Evolutionary conservation across 305 asterid genomes (phyloP).

Genomic region (Ilex paraguariensis): DNA sequence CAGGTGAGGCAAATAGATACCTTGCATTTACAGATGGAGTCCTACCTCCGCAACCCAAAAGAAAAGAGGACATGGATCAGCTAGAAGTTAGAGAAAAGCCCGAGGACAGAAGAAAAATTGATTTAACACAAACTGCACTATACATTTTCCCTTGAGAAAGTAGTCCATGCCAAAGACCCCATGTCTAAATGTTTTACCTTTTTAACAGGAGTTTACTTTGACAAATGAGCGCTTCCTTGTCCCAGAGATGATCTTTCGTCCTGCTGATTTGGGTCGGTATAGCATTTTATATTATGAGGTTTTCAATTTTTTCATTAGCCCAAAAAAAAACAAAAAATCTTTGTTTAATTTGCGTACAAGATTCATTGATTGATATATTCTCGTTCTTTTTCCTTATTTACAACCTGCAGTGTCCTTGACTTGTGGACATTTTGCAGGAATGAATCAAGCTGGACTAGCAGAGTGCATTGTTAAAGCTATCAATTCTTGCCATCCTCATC

Average conservation of each 20-base stretch:
- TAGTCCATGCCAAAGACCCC: too few relatives aligned
- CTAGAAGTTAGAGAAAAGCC: too few relatives aligned
- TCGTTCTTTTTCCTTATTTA: too few relatives aligned
- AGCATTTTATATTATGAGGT: constrained; percentile 13
- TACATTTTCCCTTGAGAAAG: too few relatives aligned
- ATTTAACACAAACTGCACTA: too few relatives aligned
- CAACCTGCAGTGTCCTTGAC: neutral
- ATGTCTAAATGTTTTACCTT: constrained; percentile 8
- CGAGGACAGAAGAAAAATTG: too few relatives aligned
- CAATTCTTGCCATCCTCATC: constrained; percentile 84
- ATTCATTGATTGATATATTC: too few relatives aligned
- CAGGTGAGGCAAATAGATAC: too few relatives aligned
- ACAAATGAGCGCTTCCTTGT: constrained; percentile 94
- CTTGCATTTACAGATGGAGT: too few relatives aligned
- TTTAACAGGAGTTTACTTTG: constrained; percentile 72
- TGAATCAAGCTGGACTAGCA: constrained; percentile 98
- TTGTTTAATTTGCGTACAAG: too few relatives aligned
- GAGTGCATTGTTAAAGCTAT: constrained; percentile 90
- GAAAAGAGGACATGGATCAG: too few relatives aligned
- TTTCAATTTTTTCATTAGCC: constrained; percentile 3
- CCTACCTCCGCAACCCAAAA: too few relatives aligned
- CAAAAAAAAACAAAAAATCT: neutral
- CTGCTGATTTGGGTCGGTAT: constrained; percentile 86
- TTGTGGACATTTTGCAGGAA: constrained; percentile 43
- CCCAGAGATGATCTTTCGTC: constrained; percentile 96